Evolutionary conservation across 805 yeast species (phyloP).

Genomic region (Cyberlindnera maritima): DNA sequence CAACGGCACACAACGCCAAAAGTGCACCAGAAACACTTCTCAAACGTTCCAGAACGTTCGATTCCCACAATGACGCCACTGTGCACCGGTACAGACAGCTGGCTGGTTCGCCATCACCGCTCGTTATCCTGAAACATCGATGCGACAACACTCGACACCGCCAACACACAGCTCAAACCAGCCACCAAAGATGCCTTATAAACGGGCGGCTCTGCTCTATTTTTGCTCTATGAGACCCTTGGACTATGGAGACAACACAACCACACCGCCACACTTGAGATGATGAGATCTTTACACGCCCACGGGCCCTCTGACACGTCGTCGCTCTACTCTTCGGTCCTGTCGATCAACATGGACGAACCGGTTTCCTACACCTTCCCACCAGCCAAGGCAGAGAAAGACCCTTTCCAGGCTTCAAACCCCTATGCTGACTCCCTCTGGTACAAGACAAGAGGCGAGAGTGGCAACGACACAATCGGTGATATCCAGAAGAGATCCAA

Average conservation of each 20-base stretch:
- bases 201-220: too few relatives aligned
- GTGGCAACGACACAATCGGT: constrained; percentile 34
- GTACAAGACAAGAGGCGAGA: constrained; percentile 35
- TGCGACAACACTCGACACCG: constrained; percentile 3
- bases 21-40: too few relatives aligned
- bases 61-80: too few relatives aligned
- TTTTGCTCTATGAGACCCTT: too few relatives aligned
- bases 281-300: background rate
- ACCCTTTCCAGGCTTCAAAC: constrained; percentile 22
- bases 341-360: constrained; percentile 3
- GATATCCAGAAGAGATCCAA: constrained; percentile 27
- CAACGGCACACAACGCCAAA: too few relatives aligned
- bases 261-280: too few relatives aligned
- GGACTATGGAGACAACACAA: too few relatives aligned
- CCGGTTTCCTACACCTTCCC: background rate
- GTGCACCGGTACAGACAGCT: background rate
- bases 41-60: too few relatives aligned
- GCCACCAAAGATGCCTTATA: background rate
- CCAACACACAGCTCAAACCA: background rate
- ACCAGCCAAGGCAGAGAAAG: background rate
- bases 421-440: constrained; percentile 45
- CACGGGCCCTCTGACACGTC: constrained; percentile 3
- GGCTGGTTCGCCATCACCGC: background rate
- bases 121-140: constrained; percentile 6
- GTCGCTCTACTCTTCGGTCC: constrained; percentile 9